phyloP scores from a whole-genome alignment of 1,284 basidiomycete species.

The Stereum hirsutum region DNA sequence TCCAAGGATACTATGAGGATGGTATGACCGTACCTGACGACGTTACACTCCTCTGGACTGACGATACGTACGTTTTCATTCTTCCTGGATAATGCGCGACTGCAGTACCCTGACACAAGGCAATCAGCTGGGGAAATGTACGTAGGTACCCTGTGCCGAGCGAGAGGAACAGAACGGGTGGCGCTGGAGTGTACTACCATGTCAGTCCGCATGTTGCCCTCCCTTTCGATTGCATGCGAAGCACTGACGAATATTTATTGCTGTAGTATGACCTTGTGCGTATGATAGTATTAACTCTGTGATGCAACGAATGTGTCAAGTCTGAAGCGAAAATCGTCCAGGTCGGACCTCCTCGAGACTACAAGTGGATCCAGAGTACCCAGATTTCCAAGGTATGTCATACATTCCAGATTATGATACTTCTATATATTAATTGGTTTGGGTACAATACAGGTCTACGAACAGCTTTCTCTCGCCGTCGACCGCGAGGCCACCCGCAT shows the following conservation, averaged over 20 bases:
- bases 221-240: too few species aligned
- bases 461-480: conserved; percentile 53
- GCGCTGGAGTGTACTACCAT: conserved; percentile 62
- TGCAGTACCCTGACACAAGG: too few species aligned
- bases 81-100: not conserved
- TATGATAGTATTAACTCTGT: too few species aligned
- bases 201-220: conserved; percentile 20
- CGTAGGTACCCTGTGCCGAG: conserved; percentile 40
- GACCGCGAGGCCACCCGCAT: conserved; percentile 45
- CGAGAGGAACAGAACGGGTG: conserved; percentile 47
- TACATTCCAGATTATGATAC: too few species aligned
- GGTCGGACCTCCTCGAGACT: conserved; percentile 47
- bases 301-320: too few species aligned
- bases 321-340: conserved; percentile 11
- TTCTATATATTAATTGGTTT: too few species aligned
- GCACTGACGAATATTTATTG: not conserved
- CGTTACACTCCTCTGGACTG: conserved; percentile 48
- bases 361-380: conserved; percentile 45
- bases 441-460: conserved; percentile 45
- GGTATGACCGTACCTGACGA: conserved; percentile 45
- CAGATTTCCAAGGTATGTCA: conserved; percentile 19
- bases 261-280: conserved; percentile 23
- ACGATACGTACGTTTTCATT: conserved; percentile 37
- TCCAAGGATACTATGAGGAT: conserved; percentile 55
- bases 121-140: conserved; percentile 50